These are phyloP conservation scores for Hypoxylon lienhwacheense DNA, from an alignment of 495 filamentous ascomycete genomes.

Conservation along the genomic window DNA sequence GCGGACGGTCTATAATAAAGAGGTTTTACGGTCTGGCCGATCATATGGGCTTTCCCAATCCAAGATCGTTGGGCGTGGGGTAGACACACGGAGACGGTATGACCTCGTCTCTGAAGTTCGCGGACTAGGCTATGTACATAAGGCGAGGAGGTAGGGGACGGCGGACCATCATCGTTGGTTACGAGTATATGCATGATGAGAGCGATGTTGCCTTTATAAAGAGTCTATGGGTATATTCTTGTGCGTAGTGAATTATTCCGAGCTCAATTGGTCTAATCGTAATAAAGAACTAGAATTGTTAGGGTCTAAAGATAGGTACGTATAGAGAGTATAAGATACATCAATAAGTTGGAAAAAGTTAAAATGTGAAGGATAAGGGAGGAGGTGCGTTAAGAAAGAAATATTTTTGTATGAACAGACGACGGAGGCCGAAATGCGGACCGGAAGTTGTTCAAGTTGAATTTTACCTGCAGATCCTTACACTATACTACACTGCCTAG, in stretches of 20 bases:
- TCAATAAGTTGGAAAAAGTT: not conserved
- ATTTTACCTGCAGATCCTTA: slow-evolving; percentile 12
- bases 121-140: slow-evolving; percentile 87
- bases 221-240: no score
- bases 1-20: slow-evolving; percentile 78
- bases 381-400: not conserved
- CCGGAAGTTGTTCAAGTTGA: slow-evolving; percentile 3
- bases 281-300: no score
- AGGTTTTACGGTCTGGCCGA: slow-evolving; percentile 80
- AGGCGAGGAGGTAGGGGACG: slow-evolving; percentile 84
- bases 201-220: no score
- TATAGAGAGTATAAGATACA: not conserved
- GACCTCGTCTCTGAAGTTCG: slow-evolving; percentile 74
- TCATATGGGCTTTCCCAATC: slow-evolving; percentile 97
- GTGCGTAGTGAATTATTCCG: no score
- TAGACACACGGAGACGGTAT: slow-evolving; percentile 84
- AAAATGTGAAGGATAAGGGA: no score
- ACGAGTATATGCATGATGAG: slow-evolving; percentile 50
- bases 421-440: slow-evolving; percentile 14
- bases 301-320: not conserved
- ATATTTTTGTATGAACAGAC: not conserved
- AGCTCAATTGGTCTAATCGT: slow-evolving; percentile 22
- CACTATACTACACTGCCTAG: no score
- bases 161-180: slow-evolving; percentile 93
- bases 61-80: slow-evolving; percentile 92